These are phyloP conservation scores for Globisporangium rhizosaccharum DNA, from an alignment of 352 stramenopile species.

Conservation along the genomic window DNA sequence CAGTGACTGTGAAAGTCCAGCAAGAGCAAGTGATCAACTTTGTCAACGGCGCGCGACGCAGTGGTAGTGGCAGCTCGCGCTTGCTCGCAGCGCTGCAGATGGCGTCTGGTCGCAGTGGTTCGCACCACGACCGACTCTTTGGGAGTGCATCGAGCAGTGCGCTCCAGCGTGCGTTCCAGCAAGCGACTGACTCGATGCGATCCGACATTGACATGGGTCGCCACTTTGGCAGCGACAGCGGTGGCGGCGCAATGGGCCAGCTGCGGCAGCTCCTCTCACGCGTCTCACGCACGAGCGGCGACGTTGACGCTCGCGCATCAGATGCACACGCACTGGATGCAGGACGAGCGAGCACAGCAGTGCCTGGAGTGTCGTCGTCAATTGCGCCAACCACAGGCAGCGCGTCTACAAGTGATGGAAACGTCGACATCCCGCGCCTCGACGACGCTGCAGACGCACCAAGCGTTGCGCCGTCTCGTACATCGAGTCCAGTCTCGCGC, in stretches of 20 bases:
- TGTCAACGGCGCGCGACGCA: constrained; percentile 21
- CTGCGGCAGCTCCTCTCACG: constrained; percentile 46
- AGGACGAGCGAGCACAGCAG: not conserved
- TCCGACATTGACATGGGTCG: constrained; percentile 4
- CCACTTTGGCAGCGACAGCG: not conserved
- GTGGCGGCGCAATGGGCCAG: constrained; percentile 40
- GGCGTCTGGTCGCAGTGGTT: constrained; percentile 16
- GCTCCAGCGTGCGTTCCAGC: constrained; percentile 35
- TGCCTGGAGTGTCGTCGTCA: not conserved
- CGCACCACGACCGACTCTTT: constrained; percentile 14
- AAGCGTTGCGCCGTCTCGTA: constrained; percentile 7
- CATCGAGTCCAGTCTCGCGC: constrained; percentile 10
- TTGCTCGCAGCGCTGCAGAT: constrained; percentile 58
- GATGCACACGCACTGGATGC: not conserved
- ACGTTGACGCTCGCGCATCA: too few species aligned
- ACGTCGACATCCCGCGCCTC: constrained; percentile 1
- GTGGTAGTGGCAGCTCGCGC: constrained; percentile 33
- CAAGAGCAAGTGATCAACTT: constrained; percentile 65
- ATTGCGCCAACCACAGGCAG: not conserved
- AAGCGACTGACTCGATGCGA: constrained; percentile 29
- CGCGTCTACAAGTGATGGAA: not conserved
- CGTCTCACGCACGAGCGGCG: constrained; percentile 11
- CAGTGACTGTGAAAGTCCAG: constrained; percentile 43
- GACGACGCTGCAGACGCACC: constrained; percentile 2
- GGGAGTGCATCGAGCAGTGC: constrained; percentile 8